These are phyloP conservation scores for Xylariomycetidae sp. DNA, from an alignment of 2,329 filamentous ascomycete genomes.

Conservation along the genomic window DNA sequence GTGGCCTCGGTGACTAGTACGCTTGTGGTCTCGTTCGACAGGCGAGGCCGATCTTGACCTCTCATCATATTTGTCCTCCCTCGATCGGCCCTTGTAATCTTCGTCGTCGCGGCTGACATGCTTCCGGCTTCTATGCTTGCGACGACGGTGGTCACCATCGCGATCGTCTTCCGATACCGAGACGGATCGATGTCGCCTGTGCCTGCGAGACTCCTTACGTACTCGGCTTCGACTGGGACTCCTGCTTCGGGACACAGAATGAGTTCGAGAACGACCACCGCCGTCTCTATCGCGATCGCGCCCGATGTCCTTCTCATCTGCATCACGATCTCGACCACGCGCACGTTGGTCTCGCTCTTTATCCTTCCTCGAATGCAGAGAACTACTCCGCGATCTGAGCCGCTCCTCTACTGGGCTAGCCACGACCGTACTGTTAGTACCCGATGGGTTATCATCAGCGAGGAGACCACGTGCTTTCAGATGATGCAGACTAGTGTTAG, in stretches of 20 bases:
- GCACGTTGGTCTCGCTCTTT: conserved; percentile 31
- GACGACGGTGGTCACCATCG: conserved; percentile 47
- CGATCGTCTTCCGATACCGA: conserved; percentile 43
- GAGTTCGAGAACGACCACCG: conserved; percentile 24
- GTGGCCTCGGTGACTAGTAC: conserved; percentile 13
- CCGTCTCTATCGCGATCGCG: conserved; percentile 25
- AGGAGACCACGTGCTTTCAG: conserved; percentile 50
- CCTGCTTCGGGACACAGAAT: conserved; percentile 29
- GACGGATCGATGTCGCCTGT: conserved; percentile 51
- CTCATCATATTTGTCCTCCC: conserved; percentile 42
- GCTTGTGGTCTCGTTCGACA: conserved; percentile 40
- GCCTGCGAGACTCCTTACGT: conserved; percentile 43
- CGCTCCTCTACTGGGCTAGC: conserved; percentile 29
- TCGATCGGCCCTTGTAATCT: conserved; percentile 33
- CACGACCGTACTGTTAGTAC: conserved; percentile 25
- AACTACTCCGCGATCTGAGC: conserved; percentile 44
- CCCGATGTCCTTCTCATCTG: conserved; percentile 20
- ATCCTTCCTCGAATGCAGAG: conserved; percentile 34
- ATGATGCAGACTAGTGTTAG: conserved; percentile 73
- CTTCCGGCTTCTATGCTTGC: conserved; percentile 41
- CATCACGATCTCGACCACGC: conserved; percentile 29
- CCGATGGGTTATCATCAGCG: conserved; percentile 31
- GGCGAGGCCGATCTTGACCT: conserved; percentile 63
- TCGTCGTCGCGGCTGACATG: conserved; percentile 43
- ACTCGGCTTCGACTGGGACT: conserved; percentile 36